Evolutionary conservation across 352 stramenopile genomes (phyloP), one percentile per base, ranked within the genome.

Genomic region (Globisporangium mamillatum): DNA sequence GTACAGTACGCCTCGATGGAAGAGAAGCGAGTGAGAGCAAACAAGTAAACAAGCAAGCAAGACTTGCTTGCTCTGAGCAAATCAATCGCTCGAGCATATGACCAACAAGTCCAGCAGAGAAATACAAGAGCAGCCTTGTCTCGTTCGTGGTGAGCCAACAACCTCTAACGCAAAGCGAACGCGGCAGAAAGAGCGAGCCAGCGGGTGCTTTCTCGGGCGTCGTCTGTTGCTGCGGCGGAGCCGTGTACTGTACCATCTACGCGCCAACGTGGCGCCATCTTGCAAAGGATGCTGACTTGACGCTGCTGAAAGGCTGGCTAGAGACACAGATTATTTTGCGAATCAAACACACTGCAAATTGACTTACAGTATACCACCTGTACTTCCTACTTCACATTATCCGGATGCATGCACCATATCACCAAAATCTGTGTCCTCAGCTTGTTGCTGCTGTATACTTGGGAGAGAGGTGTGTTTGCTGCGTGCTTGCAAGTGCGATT

Each of bases 171-270:
- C 18, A 60, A 38, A 38, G 32, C 32, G 8, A 61, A 46, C 9
- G 34, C 16, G 27, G 54, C 27, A 46, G 36, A 65, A 56, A 65
- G 44, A 38, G 60, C 60, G 58, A 54, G 58, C 34, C 34, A 54
- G 58, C 34, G 38, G 18, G 5, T 54, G 60, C 41, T 57, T 57
- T 55, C 60, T 65, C 25, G 56, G 9, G 20, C 2, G 57, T 32
- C 57, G 57, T 65, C 60, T 53, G 60, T 34, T 60, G 54, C 34
- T n/a, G 18, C n/a, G 25, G 32, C 32, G 9, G 29, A 41, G 7
- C 12, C 29, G 12, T 60, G 54, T 24, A n/a, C 54, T 60, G 25
- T 12, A 38, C 20, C 32, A 20, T 29, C 24, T 38, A 4, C 48
- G 12, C 9, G 4, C 16, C 54, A 60, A 60, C n/a, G 27, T 41